Conservation (phyloP, 306 rosid genomes). For the Lagenaria siceraria region DNA sequence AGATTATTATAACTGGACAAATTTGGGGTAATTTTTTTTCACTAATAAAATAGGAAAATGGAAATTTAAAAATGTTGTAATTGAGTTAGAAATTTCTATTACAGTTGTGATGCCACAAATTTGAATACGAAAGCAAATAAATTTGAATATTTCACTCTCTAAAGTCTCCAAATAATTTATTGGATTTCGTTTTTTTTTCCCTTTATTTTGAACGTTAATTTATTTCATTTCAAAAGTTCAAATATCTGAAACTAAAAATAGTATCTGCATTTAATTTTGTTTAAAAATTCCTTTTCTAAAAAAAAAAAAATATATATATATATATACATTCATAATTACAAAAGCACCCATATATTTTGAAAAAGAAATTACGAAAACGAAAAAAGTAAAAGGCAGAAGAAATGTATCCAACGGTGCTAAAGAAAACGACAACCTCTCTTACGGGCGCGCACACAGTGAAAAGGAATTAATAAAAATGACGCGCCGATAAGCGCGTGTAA, state of each 20-base stretch:
- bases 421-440: conserved; percentile 1
- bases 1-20: too few relatives aligned
- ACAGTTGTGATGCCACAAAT: not conserved
- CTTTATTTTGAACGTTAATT: not conserved
- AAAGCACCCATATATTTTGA: not conserved
- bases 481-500: not conserved
- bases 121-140: not conserved
- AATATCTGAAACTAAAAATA: not conserved
- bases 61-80: not conserved
- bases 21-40: too few relatives aligned
- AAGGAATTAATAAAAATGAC: not conserved
- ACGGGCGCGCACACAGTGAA: not conserved
- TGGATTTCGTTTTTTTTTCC: not conserved
- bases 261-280: not conserved
- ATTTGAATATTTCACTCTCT: not conserved
- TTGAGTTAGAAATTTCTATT: not conserved
- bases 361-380: not conserved
- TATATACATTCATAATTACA: too few relatives aligned
- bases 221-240: not conserved
- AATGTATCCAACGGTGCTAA: not conserved
- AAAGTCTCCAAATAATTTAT: not conserved
- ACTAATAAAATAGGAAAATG: too few relatives aligned
- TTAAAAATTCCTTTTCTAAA: too few relatives aligned
- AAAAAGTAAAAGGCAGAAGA: not conserved
- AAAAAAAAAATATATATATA: too few relatives aligned